These are phyloP conservation scores for Talaromyces sp. DNA, from an alignment of 2,329 filamentous ascomycete genomes.

Conservation along the genomic window DNA sequence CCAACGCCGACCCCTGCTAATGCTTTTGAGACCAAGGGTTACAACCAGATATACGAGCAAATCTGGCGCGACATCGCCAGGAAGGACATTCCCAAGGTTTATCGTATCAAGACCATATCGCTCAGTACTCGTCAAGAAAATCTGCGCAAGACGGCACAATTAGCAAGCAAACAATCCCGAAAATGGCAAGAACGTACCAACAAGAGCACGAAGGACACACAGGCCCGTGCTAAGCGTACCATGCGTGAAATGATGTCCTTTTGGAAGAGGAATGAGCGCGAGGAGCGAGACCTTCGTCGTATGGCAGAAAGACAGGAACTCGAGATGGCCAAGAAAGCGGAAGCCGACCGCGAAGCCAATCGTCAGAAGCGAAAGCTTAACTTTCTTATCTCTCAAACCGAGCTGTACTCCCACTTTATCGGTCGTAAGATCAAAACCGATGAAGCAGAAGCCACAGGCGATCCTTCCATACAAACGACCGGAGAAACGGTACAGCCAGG, in stretches of 20 bases:
- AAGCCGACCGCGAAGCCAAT: conserved; percentile 95
- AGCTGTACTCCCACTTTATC: conserved; percentile 98
- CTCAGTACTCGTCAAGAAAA: conserved; percentile 89
- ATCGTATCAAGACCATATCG: conserved; percentile 81
- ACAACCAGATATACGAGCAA: conserved; percentile 95
- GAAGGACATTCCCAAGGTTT: conserved; percentile 91
- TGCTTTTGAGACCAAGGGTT: conserved; percentile 82
- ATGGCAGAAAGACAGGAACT: conserved; percentile 93
- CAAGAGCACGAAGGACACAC: conserved; percentile 97
- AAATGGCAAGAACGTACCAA: conserved; percentile 97
- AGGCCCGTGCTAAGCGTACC: conserved; percentile 92
- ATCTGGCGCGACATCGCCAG: conserved; percentile 94
- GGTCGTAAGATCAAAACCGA: conserved; percentile 99
- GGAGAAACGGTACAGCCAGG: conserved; percentile 43
- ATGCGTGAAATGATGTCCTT: conserved; percentile 99
- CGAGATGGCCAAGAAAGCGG: conserved; percentile 92
- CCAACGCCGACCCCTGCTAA: conserved; percentile 54
- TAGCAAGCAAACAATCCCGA: conserved; percentile 95
- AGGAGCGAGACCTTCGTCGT: conserved; percentile 91
- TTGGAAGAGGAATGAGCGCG: conserved; percentile 98
- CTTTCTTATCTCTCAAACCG: conserved; percentile 97
- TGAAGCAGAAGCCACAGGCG: conserved; percentile 89
- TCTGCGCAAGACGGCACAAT: conserved; percentile 91
- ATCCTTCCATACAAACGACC: conserved; percentile 65
- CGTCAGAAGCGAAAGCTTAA: conserved; percentile 98